Evolutionary conservation across 257 asterid species (phyloP).

Genomic region (Cinchona pubescens): DNA sequence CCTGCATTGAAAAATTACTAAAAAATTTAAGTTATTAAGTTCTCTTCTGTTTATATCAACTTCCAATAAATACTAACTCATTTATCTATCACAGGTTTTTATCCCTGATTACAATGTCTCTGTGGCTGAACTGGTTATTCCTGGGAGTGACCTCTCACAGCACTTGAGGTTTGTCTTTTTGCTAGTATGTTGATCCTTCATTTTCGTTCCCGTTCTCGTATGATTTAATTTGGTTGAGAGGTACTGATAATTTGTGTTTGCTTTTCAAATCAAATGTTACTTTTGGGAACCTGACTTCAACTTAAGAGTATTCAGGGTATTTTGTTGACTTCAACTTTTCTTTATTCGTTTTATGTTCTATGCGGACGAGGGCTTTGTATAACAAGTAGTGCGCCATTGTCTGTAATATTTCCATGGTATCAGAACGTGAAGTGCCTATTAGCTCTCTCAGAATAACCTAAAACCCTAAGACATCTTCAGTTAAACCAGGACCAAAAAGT

Average conservation of each 20-base stretch:
- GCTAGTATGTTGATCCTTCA: neutral
- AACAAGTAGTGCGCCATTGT: neutral
- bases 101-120: constrained; percentile 54
- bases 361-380: neutral
- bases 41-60: constrained; percentile 5
- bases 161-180: constrained; percentile 37
- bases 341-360: no score
- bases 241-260: neutral
- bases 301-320: neutral
- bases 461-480: neutral
- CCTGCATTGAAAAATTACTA: neutral
- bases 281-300: neutral
- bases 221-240: neutral
- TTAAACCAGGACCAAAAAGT: neutral
- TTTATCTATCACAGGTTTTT: constrained; percentile 36
- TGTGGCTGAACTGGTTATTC: constrained; percentile 50
- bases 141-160: constrained; percentile 57
- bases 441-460: neutral
- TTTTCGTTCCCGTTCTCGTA: neutral
- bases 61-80: constrained; percentile 4
- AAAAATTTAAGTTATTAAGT: neutral
- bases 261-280: neutral
- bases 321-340: neutral
- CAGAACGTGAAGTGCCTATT: neutral
- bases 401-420: neutral